A percentile compares a stretch with the other conserved stretches of the same genome.
phyloP scores from a whole-genome alignment of 2,329 filamentous ascomycete species.

The Pestalotiopsis sp. region DNA sequence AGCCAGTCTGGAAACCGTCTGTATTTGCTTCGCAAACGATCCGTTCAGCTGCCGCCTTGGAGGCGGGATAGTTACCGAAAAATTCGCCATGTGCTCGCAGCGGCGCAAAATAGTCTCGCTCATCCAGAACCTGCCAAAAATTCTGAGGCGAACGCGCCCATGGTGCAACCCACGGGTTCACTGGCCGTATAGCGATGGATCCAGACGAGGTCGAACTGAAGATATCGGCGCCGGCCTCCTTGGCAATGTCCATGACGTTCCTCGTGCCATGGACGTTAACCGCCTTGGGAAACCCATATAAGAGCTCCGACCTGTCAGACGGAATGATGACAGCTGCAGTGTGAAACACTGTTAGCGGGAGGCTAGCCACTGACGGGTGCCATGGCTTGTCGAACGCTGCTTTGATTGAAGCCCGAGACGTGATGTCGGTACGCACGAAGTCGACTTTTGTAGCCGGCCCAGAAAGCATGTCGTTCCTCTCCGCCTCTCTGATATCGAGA shows the following conservation, averaged over 20 bases:
- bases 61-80: conserved; percentile 47
- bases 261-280: conserved; percentile 50
- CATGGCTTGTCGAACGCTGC: conserved; percentile 46
- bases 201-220: conserved; percentile 50
- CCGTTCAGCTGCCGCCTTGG: conserved; percentile 48
- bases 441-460: conserved; percentile 35
- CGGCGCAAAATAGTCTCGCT: conserved; percentile 38
- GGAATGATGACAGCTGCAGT: conserved; percentile 48
- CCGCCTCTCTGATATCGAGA: conserved; percentile 44
- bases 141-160: conserved; percentile 37
- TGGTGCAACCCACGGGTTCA: conserved; percentile 39
- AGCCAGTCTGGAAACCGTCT: conserved; percentile 50
- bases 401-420: conserved; percentile 35
- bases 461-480: conserved; percentile 37
- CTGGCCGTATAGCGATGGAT: conserved; percentile 41
- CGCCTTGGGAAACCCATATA: conserved; percentile 38
- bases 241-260: conserved; percentile 45
- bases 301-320: conserved; percentile 40
- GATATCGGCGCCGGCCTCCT: conserved; percentile 40
- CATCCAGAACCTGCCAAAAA: conserved; percentile 43
- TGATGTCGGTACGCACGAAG: conserved; percentile 47
- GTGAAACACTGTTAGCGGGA: conserved; percentile 52
- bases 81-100: conserved; percentile 40
- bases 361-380: conserved; percentile 35
- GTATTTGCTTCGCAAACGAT: conserved; percentile 37